Base-by-base conservation (phyloP, 2,329 filamentous ascomycete genomes). In the Microsporum canis region DNA sequence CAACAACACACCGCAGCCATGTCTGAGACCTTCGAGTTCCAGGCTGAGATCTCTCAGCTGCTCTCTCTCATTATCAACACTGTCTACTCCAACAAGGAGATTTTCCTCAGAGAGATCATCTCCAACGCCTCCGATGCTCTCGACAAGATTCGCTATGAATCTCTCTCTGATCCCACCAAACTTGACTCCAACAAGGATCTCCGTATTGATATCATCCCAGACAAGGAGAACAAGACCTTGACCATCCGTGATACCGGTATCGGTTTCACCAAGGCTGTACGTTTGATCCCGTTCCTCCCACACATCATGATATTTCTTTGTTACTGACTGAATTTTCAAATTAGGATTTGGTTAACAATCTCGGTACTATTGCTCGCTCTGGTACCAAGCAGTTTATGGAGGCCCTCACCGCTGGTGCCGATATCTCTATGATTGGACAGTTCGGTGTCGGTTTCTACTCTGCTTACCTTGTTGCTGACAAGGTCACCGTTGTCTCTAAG, bases 381-480 rank as follows among this genome's bases (percentile, higher is more conserved):
- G 94, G 94, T 68, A 99, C 94, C 79, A 99, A 99, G 87, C 94
- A 97, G 83, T 99, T 99, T 82, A 99, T 99, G 94, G 94, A 99
- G 85, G 94, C 94, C 66, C 86, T 99, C 71, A 92, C 91, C 70
- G 94, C 94, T 68, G 94, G 94, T 83, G 94, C 94, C 76, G 94
- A 99, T 80, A 94, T 99, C 70, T 97, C 94, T 80, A 97, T 99
- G 94, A 99, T 99, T 77, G 94, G 94, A 75, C 94, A 99, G 82
- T 99, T 99, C 78, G 94, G 94, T 95, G 94, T 99, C 72, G 94
- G 94, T 88, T 99, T 99, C 89, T 99, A 99, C 87, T 97, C 94
- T 65, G 94, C 94, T 75, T 99, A 99, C 85, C 91, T 99, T 63
- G 94, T 99, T 70, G 94, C 94, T 77, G 94, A 99, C 84, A 86